Base-by-base conservation (phyloP, 352 stramenopile genomes). In the Elongisporangium undulatum region DNA sequence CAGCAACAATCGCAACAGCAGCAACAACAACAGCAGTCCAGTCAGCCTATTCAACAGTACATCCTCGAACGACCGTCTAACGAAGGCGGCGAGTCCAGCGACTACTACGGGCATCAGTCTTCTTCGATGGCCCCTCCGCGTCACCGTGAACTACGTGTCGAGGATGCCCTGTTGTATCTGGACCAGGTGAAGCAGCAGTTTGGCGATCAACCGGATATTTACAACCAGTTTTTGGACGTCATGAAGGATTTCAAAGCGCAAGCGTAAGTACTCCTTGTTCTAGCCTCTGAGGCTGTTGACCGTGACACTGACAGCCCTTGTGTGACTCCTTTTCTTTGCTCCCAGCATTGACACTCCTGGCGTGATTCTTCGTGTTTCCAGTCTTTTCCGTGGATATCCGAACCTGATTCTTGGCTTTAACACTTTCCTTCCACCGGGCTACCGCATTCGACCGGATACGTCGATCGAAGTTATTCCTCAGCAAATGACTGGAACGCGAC, bases 211-310 rank as follows among this genome's bases (percentile, higher is more conserved):
- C 97, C 97, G 0, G 94, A 99, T 64, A 99, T 99, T 48, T 99
- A 99, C 91, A 99, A 99, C 81, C 96, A 99, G 72, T 99, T 99
- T 66, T 74, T 99, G 51, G 97, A 99, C 69, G 98, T 99, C 60
- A 99, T 99, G 98, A 99, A 99, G 85, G 98, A 99, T 49, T 99
- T 99, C 73, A 99, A 99, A 69, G 97, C 96, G 3, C 96, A 99
- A 71, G 90, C 88, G 49, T 82, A 69, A 55, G 73, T 64, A 45
- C 17, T 34, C 0, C 20, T 48, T 4, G 0, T 15, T 41, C 49
- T 49, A 20, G 53, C 51, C 3, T 53, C 38, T 19, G 67, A 51
- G 55, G 17, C 7, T 1, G 19, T 17, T 59, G n/a, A 59, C 6
- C 5, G 58, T 69, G 20, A 52, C 0, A 17, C 41, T 53, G 4